phyloP scores from a whole-genome alignment of 768 basidiomycete genomes.

The Kwoniella newhampshirensis region DNA sequence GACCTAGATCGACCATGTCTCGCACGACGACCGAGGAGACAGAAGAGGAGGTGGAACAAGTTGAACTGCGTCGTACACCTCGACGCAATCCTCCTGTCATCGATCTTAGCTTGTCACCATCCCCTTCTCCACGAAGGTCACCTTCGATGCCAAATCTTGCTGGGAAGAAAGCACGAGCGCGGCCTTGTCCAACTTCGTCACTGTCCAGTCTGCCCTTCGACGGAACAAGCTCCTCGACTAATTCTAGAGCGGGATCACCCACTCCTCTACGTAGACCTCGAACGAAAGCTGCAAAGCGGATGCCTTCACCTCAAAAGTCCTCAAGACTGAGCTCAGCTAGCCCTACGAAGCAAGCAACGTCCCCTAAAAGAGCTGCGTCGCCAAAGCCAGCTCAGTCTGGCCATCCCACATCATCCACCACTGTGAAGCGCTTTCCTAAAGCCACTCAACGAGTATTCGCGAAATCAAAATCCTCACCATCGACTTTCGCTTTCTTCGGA shows the following conservation, averaged over 20 bases:
- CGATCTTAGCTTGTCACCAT: slow-evolving; percentile 8
- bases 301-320: slow-evolving; percentile 1
- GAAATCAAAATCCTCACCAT: slow-evolving; percentile 23
- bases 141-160: not conserved
- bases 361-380: not conserved
- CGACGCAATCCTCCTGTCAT: slow-evolving; percentile 3
- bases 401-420: no score
- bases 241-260: not conserved
- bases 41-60: slow-evolving; percentile 23
- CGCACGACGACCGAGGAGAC: not conserved
- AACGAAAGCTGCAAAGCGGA: not conserved
- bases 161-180: slow-evolving; percentile 6
- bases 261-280: not conserved
- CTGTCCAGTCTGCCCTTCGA: slow-evolving; percentile 8
- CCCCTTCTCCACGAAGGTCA: not conserved
- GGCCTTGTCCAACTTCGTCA: slow-evolving; percentile 13
- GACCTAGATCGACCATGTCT: not conserved
- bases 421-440: no score
- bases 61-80: slow-evolving; percentile 6
- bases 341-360: not conserved
- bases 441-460: slow-evolving; percentile 7
- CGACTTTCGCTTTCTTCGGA: not conserved
- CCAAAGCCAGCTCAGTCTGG: no score
- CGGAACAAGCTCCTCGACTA: not conserved
- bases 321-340: not conserved